Base-by-base conservation (phyloP, 495 filamentous ascomycete genomes). In the Annulohypoxylon bovei region DNA sequence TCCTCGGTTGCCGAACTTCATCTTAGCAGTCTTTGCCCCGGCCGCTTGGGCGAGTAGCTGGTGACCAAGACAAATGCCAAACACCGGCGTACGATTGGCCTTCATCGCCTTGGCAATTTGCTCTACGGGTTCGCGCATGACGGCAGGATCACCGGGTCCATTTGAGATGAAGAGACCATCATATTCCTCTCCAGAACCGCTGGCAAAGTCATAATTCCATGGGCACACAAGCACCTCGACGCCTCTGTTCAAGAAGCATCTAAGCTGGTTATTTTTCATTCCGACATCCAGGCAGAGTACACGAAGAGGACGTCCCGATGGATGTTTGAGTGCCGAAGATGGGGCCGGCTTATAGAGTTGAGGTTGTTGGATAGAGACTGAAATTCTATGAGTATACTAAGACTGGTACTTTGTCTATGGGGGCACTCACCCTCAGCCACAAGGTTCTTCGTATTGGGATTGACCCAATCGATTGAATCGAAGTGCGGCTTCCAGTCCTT, bases 1-100 rank as follows among this genome's bases (percentile, higher is more conserved):
- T 37, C 95, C 95, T 73, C 95, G 92, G 81, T 99, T 99, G 81
- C 95, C 95, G 75, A 98, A 99, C 84, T 97, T 97, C 92, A 99
- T 96, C 83, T 99, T 99, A 62, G 83, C 76, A 2, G 95, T 99
- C 30, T 87, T 86, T 37, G 95, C 95, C 57, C 95, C 95, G 20
- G 93, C 91, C 25, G 95, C 93, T 66, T 95, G 88, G 18, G 95
- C 93, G 39, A 99, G 90, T 60, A 99, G 85, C 81, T 98, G 95
- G 76, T 99, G 95, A 55, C 95, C 95, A 64, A 99, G 81, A 81
- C 95, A 99, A 71, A 99, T 99, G 76, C 94, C 95, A 71, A 99
- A 98, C 32, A 99, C 90, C 12, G 95, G 95, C 0, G 90, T 94
- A 42, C 87, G 87, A 56, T 89, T 92, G 72, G 92, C 89, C 67